Evolutionary conservation across 1,284 basidiomycete species (phyloP), one percentile per base, ranked within the genome.

Genomic region (Rhodotorula sp.): DNA sequence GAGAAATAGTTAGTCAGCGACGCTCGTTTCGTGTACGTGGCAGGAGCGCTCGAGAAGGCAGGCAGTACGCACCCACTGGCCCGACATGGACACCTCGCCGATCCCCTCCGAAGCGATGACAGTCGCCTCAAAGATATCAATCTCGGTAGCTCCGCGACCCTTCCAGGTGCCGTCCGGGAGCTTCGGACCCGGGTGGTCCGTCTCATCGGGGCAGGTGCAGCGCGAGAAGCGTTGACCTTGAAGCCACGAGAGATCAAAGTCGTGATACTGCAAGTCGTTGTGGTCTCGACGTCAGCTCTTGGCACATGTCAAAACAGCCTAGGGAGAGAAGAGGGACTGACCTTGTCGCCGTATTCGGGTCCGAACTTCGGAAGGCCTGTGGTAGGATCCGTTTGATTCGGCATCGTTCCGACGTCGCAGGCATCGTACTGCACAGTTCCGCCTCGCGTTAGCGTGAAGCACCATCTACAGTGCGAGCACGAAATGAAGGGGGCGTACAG

Each of bases 391-490:
- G 88, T 89, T 80, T 93, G 92, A 77, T 89, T 90, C 87, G 64
- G 86, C 80, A 90, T 87, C 0, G 93, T 95, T 17, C 94, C 95
- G 42, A 91, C 73, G 79, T 89, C 89, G 79, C 60, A 65, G 33
- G 66, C 49, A 18, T 72, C 66, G 56, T 69, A 67, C 60, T 70
- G 55, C 4, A 10, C 5, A 24, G 30, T 14, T 12, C 26, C 42
- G 26, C 20, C 37, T 37, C 7, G 30, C 42, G 57, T 44, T 51
- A 22, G 53, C 24, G 24, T 10, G n/a, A n/a, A 26, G 4, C 26
- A 30, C 24, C 33, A 8, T 55, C 30, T 8, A n/a, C n/a, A n/a
- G n/a, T 5, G 10, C 14, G 10, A 57, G 53, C 37, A 10, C 33
- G 26, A 7, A 12, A 7, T 37, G 29, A 62, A 79, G 76, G 88